Evolutionary conservation across 2,329 filamentous ascomycete species (phyloP), one percentile per base, ranked within the genome.

Genomic region (Botrytis pseudocinerea): DNA sequence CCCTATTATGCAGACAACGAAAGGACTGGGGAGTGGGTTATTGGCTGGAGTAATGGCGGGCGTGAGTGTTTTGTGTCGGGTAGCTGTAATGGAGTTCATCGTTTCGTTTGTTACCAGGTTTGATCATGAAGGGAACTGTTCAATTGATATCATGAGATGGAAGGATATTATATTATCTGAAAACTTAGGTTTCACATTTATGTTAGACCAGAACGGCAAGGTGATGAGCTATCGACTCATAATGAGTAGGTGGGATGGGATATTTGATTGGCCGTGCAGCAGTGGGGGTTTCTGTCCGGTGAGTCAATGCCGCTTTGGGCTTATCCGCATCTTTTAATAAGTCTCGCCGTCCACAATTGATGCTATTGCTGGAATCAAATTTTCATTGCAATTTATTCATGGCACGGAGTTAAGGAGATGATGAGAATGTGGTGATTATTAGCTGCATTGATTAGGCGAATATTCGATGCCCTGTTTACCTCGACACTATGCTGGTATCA

Each of bases 1-100:
- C 18, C 73, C 73, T 18, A 74, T 66, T 42, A 74, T 70, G 14
- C 71, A 73, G 22, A 62, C 61, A 22, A 65, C 61, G 42, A 74
- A 73, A 10, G 65, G 40, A 4, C 3, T 40, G 3, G 65, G 48
- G 8, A 74, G 73, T 20, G 18, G 7, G 35, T 73, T 73, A 20
- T 62, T 69, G 57, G 42, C 38, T 12, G 71, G 71, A 42, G 51
- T 51, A 2, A 54, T 72, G 42, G 51, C 8, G 42, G 71, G 54
- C 1, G 64, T 69, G 51, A 73, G 64, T 8, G 25, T 22, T 16
- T 73, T 44, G 64, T 69, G 71, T 14, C 46, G 54, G 22, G 63
- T 73, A 14, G 32, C 14, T 22, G 35, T 73, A 25, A 73, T 22
- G 46, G 32, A 54, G 42, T 73, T 54, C 71, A 73, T 73, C 28